A percentile compares a stretch with the other conserved stretches of the same genome.
phyloP scores from a whole-genome alignment of 768 basidiomycete genomes.

The Naematelia encephala region DNA sequence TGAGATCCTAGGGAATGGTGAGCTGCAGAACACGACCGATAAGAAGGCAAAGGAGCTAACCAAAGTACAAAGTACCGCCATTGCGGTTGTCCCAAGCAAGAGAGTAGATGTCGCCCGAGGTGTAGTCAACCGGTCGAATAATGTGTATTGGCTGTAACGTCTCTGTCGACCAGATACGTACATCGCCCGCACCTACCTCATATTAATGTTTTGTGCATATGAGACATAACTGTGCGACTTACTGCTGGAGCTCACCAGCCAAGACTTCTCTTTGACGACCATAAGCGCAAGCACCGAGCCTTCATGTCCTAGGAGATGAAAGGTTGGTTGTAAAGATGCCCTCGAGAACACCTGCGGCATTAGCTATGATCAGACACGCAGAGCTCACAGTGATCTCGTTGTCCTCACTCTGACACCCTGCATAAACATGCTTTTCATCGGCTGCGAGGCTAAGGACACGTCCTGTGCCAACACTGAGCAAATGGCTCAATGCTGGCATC shows the following conservation, averaged over 20 bases:
- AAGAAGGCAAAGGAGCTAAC: conserved; percentile 42
- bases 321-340: conserved; percentile 63
- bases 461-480: conserved; percentile 43
- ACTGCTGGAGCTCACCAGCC: conserved; percentile 91
- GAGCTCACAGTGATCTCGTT: conserved; percentile 62
- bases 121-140: conserved; percentile 74
- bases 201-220: conserved; percentile 9
- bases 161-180: conserved; percentile 81
- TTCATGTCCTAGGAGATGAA: conserved; percentile 72
- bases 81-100: conserved; percentile 67
- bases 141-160: conserved; percentile 66
- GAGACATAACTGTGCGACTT: conserved; percentile 27
- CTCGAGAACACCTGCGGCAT: conserved; percentile 76
- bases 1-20: conserved; percentile 59
- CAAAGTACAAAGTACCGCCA: conserved; percentile 72
- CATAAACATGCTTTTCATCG: conserved; percentile 70
- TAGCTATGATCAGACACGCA: neutral
- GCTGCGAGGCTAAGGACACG: conserved; percentile 56
- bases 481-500: conserved; percentile 45
- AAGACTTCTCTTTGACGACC: conserved; percentile 68
- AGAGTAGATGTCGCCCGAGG: conserved; percentile 83
- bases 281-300: conserved; percentile 79
- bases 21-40: neutral
- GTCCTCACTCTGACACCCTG: conserved; percentile 72
- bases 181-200: conserved; percentile 77